Evolutionary conservation across 1,284 basidiomycete species (phyloP).

Genomic region (Pterula multifida): DNA sequence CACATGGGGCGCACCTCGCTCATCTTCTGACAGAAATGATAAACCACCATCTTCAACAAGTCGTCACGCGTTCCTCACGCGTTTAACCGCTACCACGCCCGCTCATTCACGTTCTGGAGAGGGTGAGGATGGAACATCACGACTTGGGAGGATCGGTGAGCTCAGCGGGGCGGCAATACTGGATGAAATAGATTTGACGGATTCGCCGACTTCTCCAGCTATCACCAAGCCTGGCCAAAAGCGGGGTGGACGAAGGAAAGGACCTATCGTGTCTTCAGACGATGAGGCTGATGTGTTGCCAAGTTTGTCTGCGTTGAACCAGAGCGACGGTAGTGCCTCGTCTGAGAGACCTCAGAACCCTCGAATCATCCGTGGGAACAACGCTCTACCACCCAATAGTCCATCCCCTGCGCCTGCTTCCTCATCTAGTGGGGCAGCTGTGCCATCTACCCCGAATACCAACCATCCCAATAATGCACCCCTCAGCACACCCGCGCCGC

Average conservation of each 20-base stretch:
- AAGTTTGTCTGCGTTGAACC: neutral
- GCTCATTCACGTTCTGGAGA: neutral
- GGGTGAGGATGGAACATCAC: neutral
- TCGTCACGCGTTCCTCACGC: neutral
- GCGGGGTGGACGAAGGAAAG: slow-evolving; percentile 23
- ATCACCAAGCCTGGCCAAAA: slow-evolving; percentile 39
- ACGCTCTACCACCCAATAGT: neutral
- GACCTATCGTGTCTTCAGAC: slow-evolving; percentile 45
- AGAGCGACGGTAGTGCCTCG: neutral
- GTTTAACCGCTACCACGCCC: neutral
- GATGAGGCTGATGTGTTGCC: slow-evolving; percentile 26
- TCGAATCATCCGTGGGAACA: neutral
- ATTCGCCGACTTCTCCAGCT: slow-evolving; percentile 43
- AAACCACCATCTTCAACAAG: neutral
- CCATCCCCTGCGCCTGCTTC: neutral
- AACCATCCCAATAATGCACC: neutral
- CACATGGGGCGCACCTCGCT: slow-evolving; percentile 22
- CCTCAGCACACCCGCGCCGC: neutral
- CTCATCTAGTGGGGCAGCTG: neutral
- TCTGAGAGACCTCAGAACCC: neutral
- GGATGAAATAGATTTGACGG: slow-evolving; percentile 28
- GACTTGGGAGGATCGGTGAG: slow-evolving; percentile 17
- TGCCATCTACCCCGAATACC: neutral
- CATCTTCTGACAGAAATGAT: neutral
- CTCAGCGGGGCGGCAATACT: slow-evolving; percentile 35